Base-by-base conservation (phyloP, 2,329 filamentous ascomycete species). In the Fusarium bulbicola region DNA sequence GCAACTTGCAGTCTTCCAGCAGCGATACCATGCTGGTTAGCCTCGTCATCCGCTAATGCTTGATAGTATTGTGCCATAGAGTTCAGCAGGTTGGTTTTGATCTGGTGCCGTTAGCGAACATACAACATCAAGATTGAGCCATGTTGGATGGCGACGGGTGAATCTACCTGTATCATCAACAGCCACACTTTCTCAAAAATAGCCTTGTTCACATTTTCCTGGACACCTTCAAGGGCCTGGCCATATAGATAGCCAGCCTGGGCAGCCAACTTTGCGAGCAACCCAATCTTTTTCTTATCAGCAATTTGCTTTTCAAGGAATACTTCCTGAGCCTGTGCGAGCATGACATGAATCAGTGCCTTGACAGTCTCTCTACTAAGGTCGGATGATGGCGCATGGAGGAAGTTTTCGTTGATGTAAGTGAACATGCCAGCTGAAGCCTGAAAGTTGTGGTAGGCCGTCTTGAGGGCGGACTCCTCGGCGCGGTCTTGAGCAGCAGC, bases 351-450 rank as follows among this genome's bases (percentile, higher is more conserved):
- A 80, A 99, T 98, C 74, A 99, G 84, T 0, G 94, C 95, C 84
- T 98, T 98, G 78, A 99, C 94, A 1, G 96, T 99, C 57, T 99
- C 95, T 68, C 96, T 87, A 81, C 95, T 98, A 53, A 99, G 84
- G 79, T 99, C 96, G n/a, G 94, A 95, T 14, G 95, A 98, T 2
- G 97, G 96, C 4, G 96, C 96, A 79, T 99, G 96, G 40, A 99
- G 86, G 81, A 99, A 99, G 84, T 99, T 99, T 84, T 99, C 96
- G 83, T 99, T 99, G 85, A 99, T 99, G 79, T 99, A 99, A 59
- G 95, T 98, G 82, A 98, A 99, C 96, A 99, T 99, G 85, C 96
- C 96, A 15, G 96, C 96, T 13, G 95, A 95, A 45, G 96, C 96
- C 82, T 99, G 96, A 85, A 98, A 98, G 26, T 95, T 98, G 82